phyloP scores from a whole-genome alignment of 1,284 basidiomycete species.

The Baeospora myosura region DNA sequence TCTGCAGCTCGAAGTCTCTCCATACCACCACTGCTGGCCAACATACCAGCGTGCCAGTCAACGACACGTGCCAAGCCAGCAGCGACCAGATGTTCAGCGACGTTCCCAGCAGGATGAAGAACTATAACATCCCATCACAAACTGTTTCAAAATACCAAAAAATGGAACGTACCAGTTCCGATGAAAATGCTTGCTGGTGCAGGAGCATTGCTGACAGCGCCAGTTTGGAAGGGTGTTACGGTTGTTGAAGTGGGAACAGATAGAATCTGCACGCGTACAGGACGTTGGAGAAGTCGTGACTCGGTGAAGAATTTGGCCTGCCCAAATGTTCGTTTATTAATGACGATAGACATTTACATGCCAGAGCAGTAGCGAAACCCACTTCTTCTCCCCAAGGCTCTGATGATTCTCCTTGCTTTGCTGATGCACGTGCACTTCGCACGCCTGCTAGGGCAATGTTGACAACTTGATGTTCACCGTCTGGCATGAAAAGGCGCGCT shows the following conservation, averaged over 20 bases:
- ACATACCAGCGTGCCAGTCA: conserved; percentile 97
- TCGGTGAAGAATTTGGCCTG: conserved; percentile 95
- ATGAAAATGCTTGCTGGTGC: conserved; percentile 81
- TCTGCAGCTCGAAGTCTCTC: conserved; percentile 84
- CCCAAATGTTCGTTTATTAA: conserved; percentile 19
- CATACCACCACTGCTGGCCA: conserved; percentile 75
- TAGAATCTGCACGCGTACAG: conserved; percentile 81
- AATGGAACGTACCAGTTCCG: conserved; percentile 57
- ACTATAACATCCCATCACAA: conserved; percentile 33
- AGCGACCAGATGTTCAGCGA: conserved; percentile 83
- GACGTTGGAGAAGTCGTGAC: conserved; percentile 83
- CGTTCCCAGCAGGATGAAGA: conserved; percentile 89
- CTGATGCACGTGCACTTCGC: conserved; percentile 67
- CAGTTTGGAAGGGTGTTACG: conserved; percentile 73
- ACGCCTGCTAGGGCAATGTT: conserved; percentile 85
- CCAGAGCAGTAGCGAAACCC: conserved; percentile 18
- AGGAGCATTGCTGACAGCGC: conserved; percentile 43
- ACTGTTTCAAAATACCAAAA: background rate
- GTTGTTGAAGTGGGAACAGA: conserved; percentile 80
- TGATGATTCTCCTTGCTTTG: conserved; percentile 68
- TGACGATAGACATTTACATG: conserved; percentile 12
- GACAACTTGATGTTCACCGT: conserved; percentile 81
- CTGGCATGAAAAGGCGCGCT: conserved; percentile 80
- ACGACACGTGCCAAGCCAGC: conserved; percentile 88
- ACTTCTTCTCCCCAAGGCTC: conserved; percentile 86